These are phyloP conservation scores for Plasmodium fragile DNA, from an alignment of 169 alveolate species.

Conservation along the genomic window DNA sequence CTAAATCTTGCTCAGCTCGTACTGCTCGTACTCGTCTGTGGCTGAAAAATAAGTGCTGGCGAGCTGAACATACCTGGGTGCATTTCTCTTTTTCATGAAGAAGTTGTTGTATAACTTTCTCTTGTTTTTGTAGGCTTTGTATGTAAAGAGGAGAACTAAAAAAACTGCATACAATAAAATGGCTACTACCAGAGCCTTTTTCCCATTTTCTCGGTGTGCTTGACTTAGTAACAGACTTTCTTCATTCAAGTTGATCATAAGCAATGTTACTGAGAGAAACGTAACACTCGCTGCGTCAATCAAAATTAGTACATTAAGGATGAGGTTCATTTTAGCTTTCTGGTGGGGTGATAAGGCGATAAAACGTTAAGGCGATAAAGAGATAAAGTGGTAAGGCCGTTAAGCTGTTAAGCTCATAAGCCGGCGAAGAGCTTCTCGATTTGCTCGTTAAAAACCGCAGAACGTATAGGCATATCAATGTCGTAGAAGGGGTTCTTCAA, in stretches of 20 bases:
- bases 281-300: constrained; percentile 77
- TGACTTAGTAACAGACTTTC: constrained; percentile 46
- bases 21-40: constrained; percentile 70
- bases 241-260: constrained; percentile 72
- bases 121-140: constrained; percentile 69
- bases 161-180: constrained; percentile 53
- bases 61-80: constrained; percentile 68
- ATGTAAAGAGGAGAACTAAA: constrained; percentile 43
- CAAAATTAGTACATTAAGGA: constrained; percentile 71
- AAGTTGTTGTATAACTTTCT: constrained; percentile 66
- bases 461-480: constrained; percentile 94
- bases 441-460: constrained; percentile 83
- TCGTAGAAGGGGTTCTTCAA: constrained; percentile 95
- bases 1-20: constrained; percentile 60
- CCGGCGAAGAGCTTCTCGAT: constrained; percentile 79
- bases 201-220: constrained; percentile 75
- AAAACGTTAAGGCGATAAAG: background rate
- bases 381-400: background rate
- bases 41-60: constrained; percentile 52
- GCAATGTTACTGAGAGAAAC: constrained; percentile 65
- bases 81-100: constrained; percentile 60
- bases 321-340: constrained; percentile 57
- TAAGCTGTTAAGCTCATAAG: constrained; percentile 8
- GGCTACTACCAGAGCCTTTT: constrained; percentile 65
- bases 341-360: background rate